Conservation (phyloP, 306 rosid genomes). For the Acmispon strigosus region DNA sequence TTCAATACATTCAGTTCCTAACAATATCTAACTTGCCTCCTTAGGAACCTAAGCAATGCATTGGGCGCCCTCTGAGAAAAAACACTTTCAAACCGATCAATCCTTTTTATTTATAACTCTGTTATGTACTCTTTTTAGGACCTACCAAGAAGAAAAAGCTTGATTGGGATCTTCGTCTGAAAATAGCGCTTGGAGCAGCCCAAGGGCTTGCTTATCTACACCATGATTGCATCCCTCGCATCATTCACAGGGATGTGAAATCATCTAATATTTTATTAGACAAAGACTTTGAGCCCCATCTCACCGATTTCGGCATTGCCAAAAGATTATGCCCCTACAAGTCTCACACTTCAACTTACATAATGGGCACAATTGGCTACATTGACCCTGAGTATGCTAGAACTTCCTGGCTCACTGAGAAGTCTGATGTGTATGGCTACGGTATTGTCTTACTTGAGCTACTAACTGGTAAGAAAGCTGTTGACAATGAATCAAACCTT, state of each 20-base stretch:
- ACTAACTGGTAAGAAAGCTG: conserved; percentile 78
- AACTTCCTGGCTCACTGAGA: conserved; percentile 78
- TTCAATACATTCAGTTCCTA: too few species aligned
- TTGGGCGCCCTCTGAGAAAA: not conserved
- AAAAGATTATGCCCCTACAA: conserved; percentile 62
- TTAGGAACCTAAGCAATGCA: too few species aligned
- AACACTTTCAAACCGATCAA: not conserved
- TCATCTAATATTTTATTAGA: conserved; percentile 71
- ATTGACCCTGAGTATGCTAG: conserved; percentile 88
- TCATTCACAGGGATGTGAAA: conserved; percentile 82
- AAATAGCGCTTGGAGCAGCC: conserved; percentile 75
- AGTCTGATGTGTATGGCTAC: conserved; percentile 78
- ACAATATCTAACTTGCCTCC: too few species aligned
- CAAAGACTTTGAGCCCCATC: conserved; percentile 74
- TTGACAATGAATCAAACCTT: conserved; percentile 75
- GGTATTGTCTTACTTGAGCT: conserved; percentile 79
- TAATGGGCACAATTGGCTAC: conserved; percentile 88
- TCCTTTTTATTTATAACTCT: not conserved
- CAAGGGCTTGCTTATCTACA: conserved; percentile 85
- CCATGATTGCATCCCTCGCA: conserved; percentile 81
- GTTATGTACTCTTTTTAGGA: conserved; percentile 22
- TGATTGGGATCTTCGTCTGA: conserved; percentile 68
- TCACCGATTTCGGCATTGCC: conserved; percentile 82
- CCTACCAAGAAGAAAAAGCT: conserved; percentile 56
- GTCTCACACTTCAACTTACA: conserved; percentile 61